Base-by-base conservation (phyloP, 73 alveolate genomes). In the Paramecium bursaria region DNA sequence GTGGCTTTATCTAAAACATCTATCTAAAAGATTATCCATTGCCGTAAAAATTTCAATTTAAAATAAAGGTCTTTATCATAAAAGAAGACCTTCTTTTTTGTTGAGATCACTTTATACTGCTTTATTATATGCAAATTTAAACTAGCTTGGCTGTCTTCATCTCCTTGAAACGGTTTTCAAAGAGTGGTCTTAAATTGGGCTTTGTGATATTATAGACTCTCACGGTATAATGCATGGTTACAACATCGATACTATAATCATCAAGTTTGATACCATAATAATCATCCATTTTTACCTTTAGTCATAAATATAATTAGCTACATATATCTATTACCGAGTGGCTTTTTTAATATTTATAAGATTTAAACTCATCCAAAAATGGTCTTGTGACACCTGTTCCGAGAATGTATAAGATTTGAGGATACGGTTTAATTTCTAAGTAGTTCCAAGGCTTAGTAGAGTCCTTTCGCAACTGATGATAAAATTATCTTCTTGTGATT, bases 211-310 rank as follows among this genome's bases (percentile, higher is more conserved):
- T 42, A 42, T 67, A 67, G 3, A 42, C 44, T 39, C 82, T 67
- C 19, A 67, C 3, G 5, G 82, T 67, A 15, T 15, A 10, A 42
- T 67, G 82, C 1, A 47, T 42, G 33, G 82, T 67, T 25, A 67
- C 22, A 39, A 42, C 55, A 2, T 33, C 82, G 1, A 67, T 47
- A 0, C 60, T 21, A 67, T 67, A 21, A 7, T 67, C 82, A 67
- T 67, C 82, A 21, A 67, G 21, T 15, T 39, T 39, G 2, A 35
- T 9, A 39, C 53, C 55, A 67, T 67, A 53, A 67, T 33, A 35
- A 42, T 67, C 82, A 67, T 67, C 23, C 82, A 67, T 67, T 42
- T 67, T 67, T 11, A 67, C 82, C 44, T 67, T 39, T 13, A 67
- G 44, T 67, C 82, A 30, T 25, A 42, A 39, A 39, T 35, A 67